Evolutionary conservation across 2,329 filamentous ascomycete genomes (phyloP).

Genomic region (Sordariomycetes sp.): DNA sequence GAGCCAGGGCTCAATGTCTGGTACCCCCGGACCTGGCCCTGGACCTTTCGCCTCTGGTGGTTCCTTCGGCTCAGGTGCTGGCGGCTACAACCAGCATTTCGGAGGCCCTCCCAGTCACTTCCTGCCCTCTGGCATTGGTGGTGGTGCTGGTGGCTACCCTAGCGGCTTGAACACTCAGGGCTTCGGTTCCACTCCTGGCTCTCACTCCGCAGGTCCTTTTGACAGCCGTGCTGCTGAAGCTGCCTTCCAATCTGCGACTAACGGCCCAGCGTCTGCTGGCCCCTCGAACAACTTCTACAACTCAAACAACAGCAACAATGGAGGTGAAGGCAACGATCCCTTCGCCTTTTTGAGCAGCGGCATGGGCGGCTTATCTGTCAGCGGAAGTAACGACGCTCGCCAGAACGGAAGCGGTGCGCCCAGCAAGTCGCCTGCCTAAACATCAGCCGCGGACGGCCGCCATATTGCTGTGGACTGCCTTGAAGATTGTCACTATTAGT

Average conservation of each 20-base stretch:
- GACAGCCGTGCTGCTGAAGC: constrained; percentile 90
- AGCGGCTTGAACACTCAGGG: constrained; percentile 68
- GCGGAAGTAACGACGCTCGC: constrained; percentile 49
- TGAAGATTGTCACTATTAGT: background rate
- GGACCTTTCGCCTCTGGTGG: constrained; percentile 64
- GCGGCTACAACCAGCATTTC: constrained; percentile 69
- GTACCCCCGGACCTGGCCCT: constrained; percentile 68
- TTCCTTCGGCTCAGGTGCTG: constrained; percentile 53
- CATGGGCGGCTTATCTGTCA: constrained; percentile 64
- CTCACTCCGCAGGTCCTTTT: constrained; percentile 79
- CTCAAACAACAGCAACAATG: constrained; percentile 48
- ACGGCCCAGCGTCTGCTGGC: constrained; percentile 68
- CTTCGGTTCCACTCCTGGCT: constrained; percentile 65
- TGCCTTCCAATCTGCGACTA: constrained; percentile 83
- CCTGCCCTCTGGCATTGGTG: constrained; percentile 74
- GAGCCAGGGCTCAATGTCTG: constrained; percentile 80
- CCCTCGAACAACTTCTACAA: constrained; percentile 45
- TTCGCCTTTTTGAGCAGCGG: constrained; percentile 72
- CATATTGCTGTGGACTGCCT: background rate
- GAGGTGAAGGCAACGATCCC: constrained; percentile 52
- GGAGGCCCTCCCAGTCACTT: constrained; percentile 84
- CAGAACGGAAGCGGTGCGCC: constrained; percentile 50
- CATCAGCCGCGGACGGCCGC: constrained; percentile 3
- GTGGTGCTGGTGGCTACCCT: constrained; percentile 63
- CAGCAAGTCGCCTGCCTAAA: constrained; percentile 52